Percentiles rank a stretch among this genome's conserved stretches.
Evolutionary conservation across 2,329 filamentous ascomycete species (phyloP).

Genomic region (Colletotrichum paranaense): DNA sequence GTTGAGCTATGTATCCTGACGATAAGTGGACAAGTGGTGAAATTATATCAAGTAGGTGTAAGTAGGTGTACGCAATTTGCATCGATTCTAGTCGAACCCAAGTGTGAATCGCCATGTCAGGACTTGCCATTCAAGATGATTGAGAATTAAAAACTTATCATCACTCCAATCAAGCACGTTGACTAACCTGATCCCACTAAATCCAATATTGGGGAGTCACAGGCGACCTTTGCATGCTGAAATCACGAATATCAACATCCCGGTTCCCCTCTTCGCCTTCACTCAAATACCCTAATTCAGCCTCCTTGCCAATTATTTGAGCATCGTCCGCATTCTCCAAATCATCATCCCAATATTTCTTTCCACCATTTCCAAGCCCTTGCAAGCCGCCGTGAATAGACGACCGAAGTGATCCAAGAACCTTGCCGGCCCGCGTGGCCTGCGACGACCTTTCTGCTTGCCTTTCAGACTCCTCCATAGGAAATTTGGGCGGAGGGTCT

Average conservation of each 20-base stretch:
- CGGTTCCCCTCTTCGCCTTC: background rate
- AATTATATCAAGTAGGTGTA: too few species aligned
- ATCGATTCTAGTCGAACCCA: background rate
- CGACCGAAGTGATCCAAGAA: constrained; percentile 2
- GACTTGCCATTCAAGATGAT: background rate
- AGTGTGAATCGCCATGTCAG: background rate
- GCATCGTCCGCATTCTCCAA: background rate
- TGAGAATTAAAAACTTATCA: background rate
- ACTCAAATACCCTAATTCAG: background rate
- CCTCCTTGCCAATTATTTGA: background rate
- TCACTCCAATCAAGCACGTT: background rate
- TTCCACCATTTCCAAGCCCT: background rate
- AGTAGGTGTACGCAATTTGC: too few species aligned
- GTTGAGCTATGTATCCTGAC: too few species aligned
- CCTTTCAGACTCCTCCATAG: background rate
- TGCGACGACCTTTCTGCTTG: background rate
- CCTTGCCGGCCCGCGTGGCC: background rate
- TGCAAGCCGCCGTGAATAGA: constrained; percentile 5
- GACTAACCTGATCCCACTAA: background rate
- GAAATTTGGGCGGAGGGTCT: background rate
- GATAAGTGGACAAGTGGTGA: too few species aligned
- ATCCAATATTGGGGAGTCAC: constrained; percentile 22
- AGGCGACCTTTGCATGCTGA: constrained; percentile 2
- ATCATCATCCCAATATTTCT: constrained; percentile 26
- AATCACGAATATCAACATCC: constrained; percentile 1